phyloP scores from a whole-genome alignment of 805 yeast species.

The Candida yuanshanica region DNA sequence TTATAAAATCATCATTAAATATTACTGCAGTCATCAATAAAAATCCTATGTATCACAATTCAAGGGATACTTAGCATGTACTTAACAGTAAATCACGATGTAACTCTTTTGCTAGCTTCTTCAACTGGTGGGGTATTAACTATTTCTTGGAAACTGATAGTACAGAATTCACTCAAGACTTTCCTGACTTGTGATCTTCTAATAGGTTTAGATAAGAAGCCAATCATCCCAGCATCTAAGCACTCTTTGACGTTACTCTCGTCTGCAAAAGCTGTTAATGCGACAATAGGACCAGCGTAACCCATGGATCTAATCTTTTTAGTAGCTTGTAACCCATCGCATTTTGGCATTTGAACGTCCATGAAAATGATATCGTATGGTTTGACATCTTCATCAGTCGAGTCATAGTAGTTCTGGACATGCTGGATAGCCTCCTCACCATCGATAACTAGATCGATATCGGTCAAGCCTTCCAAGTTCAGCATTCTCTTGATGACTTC shows the following conservation, averaged over 20 bases:
- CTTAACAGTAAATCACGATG: no score
- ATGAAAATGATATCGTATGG: constrained; percentile 74
- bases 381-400: constrained; percentile 20
- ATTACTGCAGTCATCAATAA: no score
- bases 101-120: not conserved
- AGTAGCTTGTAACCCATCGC: constrained; percentile 87
- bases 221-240: constrained; percentile 85
- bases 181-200: constrained; percentile 62
- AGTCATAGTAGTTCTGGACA: constrained; percentile 32
- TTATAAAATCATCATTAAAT: no score
- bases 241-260: constrained; percentile 85
- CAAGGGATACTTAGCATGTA: no score
- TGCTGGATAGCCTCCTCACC: constrained; percentile 83
- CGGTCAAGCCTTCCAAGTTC: constrained; percentile 68
- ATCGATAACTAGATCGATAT: constrained; percentile 77
- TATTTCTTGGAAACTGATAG: constrained; percentile 6
- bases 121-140: constrained; percentile 4
- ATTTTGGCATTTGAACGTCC: constrained; percentile 97
- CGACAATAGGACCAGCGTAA: constrained; percentile 75
- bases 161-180: constrained; percentile 34
- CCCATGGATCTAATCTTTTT: constrained; percentile 60
- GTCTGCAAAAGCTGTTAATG: constrained; percentile 93
- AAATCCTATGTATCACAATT: no score
- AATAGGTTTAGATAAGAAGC: constrained; percentile 85
- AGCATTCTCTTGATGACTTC: constrained; percentile 91